Evolutionary conservation across 164 flowering plant genomes (phyloP), one percentile per base, ranked within the genome.

Genomic region (Houttuynia cordata): DNA sequence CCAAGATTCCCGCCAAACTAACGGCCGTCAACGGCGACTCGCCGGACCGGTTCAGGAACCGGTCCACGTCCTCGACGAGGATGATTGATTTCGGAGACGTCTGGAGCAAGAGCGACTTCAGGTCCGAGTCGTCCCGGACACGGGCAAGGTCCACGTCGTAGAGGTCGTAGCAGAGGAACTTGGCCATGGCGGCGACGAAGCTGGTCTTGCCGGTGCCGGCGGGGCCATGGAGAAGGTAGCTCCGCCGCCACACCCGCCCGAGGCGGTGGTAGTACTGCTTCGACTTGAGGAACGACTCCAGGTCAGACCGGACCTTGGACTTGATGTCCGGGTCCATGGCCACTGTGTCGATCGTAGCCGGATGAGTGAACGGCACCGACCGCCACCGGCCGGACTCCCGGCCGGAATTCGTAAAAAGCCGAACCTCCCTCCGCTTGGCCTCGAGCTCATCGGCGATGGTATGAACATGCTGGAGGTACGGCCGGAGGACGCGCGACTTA

Each of bases 171-270:
- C 66, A 21, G 19, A 91, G 73, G 68, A 78, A 70, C 51, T 71
- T 84, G 12, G 97, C 89, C 87, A 86, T 80, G 10, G 89, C 96
- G 4, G 91, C 87, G 0, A 82, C 69, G 72, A 86, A 87, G 47
- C 81, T 86, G 24, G 97, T 81, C 58, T 91, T 91, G 0, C 96
- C 96, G 2, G 96, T 86, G 8, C 96, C 96, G 22, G 93, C 73
- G 0, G 81, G 73, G 7, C 97, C 96, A 71, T 83, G 73, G 3
- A 91, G 69, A 3, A 91, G 74, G 56, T 84, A 91, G 60, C 93
- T 86, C 50, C 97, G 80, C 45, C 77, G 82, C 96, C 97, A 91
- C 34, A 80, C 87, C 4, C 91, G 87, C 24, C 97, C 97, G 19
- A 87, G 62, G 1, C 80, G 73, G 61, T 91, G 86, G 41, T 83